Conservation (phyloP, 768 basidiomycete genomes). For the Lactarius evosmus region DNA sequence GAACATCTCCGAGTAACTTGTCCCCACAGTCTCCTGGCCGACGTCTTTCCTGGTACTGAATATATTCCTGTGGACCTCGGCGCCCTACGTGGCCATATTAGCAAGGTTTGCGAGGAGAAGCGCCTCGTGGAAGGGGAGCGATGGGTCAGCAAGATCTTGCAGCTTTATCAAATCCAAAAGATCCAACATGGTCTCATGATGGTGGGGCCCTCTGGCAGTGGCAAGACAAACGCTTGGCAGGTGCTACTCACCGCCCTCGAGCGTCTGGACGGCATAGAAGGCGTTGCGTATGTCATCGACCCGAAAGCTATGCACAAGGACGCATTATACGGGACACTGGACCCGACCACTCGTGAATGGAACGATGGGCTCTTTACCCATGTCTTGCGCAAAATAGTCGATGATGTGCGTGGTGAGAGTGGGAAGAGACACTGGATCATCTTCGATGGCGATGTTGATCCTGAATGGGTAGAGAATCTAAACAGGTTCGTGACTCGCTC, state of each 20-base stretch:
- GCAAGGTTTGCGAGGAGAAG: conserved; percentile 81
- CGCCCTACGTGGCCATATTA: conserved; percentile 78
- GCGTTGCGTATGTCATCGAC: conserved; percentile 94
- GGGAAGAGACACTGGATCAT: conserved; percentile 98
- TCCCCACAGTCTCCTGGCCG: conserved; percentile 71
- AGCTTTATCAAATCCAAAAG: conserved; percentile 98
- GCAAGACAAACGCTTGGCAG: conserved; percentile 97
- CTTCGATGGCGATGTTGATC: conserved; percentile 99
- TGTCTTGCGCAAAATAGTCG: conserved; percentile 94
- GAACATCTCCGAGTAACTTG: conserved; percentile 16
- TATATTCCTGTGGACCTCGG: conserved; percentile 88
- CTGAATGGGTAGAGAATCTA: conserved; percentile 99
- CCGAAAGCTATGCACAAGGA: conserved; percentile 99
- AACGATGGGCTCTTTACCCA: conserved; percentile 99
- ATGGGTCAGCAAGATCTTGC: conserved; percentile 95
- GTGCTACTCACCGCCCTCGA: conserved; percentile 89
- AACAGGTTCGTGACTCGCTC: conserved; percentile 65
- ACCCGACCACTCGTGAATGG: conserved; percentile 98
- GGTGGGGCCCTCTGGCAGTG: conserved; percentile 96
- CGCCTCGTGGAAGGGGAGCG: conserved; percentile 82
- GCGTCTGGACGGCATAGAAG: conserved; percentile 87
- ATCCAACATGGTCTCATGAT: conserved; percentile 99
- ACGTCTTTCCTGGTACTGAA: conserved; percentile 96
- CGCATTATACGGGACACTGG: conserved; percentile 93
- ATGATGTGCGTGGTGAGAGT: conserved; percentile 97